These are phyloP conservation scores for Verticillium nonalfalfae DNA, from an alignment of 2,329 filamentous ascomycete species.

Conservation along the genomic window DNA sequence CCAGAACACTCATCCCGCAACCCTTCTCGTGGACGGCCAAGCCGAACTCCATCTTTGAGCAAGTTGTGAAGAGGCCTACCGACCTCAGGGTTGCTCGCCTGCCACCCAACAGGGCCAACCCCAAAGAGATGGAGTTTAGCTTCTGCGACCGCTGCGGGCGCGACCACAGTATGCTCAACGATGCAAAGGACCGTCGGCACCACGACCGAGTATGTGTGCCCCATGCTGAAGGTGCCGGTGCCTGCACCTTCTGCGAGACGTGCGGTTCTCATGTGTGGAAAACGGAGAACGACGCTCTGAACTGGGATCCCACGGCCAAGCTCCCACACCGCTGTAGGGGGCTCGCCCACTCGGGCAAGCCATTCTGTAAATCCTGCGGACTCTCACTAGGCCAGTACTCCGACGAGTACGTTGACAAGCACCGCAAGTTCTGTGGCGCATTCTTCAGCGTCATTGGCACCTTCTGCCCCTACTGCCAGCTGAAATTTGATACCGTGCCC, in stretches of 20 bases:
- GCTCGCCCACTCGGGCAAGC: slow-evolving; percentile 1
- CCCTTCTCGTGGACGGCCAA: background rate
- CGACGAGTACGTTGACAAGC: slow-evolving; percentile 5
- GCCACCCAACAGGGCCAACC: slow-evolving; percentile 6
- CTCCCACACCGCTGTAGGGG: slow-evolving; percentile 12
- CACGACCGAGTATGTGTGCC: slow-evolving; percentile 15
- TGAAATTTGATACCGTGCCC: background rate
- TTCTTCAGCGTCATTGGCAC: slow-evolving; percentile 8
- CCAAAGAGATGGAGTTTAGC: slow-evolving; percentile 9
- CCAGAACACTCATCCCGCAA: background rate
- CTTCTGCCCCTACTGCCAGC: slow-evolving; percentile 16
- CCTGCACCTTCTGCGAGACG: slow-evolving; percentile 10
- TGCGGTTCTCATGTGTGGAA: slow-evolving; percentile 12
- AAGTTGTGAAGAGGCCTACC: background rate
- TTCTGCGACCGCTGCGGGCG: slow-evolving; percentile 18
- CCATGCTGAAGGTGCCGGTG: slow-evolving; percentile 7
- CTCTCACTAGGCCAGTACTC: slow-evolving; percentile 2
- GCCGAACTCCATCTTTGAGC: background rate
- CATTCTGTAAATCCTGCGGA: slow-evolving; percentile 13
- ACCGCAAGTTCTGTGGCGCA: slow-evolving; percentile 11
- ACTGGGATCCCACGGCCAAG: slow-evolving; percentile 2
- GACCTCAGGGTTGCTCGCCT: background rate
- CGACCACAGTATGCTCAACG: slow-evolving; percentile 10
- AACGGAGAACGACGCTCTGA: slow-evolving; percentile 2
- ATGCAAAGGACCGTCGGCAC: slow-evolving; percentile 10